Evolutionary conservation across 768 basidiomycete species (phyloP), one percentile per base, ranked within the genome.

Genomic region (Crucibulum laeve): DNA sequence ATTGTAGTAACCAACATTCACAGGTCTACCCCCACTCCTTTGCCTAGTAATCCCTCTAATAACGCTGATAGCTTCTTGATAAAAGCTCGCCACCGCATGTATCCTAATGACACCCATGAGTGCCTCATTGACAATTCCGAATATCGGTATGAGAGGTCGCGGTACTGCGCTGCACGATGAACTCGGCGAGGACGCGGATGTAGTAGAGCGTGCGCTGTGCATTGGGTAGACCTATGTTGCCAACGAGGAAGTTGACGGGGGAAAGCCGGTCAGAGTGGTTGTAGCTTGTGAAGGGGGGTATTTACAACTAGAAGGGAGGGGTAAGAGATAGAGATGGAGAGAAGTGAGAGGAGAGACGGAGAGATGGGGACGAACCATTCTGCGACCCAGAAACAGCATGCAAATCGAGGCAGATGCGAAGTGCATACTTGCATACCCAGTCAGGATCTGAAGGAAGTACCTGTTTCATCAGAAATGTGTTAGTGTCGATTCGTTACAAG

Each of bases 401-500:
- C 25, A 91, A 62, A 64, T 94, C 92, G 11, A 94, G 67, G 54
- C 79, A 79, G 42, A 94, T 79, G 22, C 91, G 75, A n/a, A 94
- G 52, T 1, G 91, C 91, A 59, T 94, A 94, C 63, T 96, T 94
- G 39, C 91, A 72, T 11, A 81, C 83, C 92, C 92, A 96, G 2
- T 70, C 73, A 94, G 66, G 19, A 85, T 74, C 33, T 80, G 80
- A 15, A 90, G 64, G 62, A 89, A 79, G 64, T 91, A 90, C 44
- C 78, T 81, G 50, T 26, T 11, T 8, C 25, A 25, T 11, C 10
- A 36, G 18, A 19, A 7, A 19, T 10, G 17, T 36, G 18, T 11
- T 10, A 10, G 18, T 19, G 17, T 18, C 7, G 10, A 36, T 36
- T n/a, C n/a, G n/a, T n/a, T n/a, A n/a, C n/a, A n/a, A n/a, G 17